A percentile compares a stretch with the other conserved stretches of the same genome.
These are phyloP conservation scores for Colletotrichum sp. DNA, from an alignment of 2,329 filamentous ascomycete genomes.

Conservation along the genomic window DNA sequence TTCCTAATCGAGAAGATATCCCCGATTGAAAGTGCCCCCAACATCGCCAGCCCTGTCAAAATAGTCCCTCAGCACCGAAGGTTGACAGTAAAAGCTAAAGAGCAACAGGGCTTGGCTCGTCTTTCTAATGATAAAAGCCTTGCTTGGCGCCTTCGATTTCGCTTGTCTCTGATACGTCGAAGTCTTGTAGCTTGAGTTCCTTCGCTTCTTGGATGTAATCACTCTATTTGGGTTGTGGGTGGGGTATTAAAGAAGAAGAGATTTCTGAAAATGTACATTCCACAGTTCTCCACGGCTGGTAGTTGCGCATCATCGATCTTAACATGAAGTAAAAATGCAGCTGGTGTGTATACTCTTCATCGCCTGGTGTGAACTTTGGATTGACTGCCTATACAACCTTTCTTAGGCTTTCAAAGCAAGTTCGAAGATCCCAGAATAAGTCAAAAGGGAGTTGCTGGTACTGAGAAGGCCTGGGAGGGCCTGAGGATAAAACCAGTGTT, in stretches of 20 bases:
- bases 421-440: not conserved
- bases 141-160: not conserved
- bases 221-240: not conserved
- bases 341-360: not conserved
- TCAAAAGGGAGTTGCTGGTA: not conserved
- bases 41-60: accelerated
- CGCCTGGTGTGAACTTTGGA: accelerated
- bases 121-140: not conserved
- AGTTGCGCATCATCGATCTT: not conserved
- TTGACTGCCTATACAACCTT: not conserved
- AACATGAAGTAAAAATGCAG: not conserved
- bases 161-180: not conserved
- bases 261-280: not conserved
- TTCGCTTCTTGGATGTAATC: not conserved
- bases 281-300: not conserved
- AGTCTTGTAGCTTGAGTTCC: not conserved
- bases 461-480: not conserved
- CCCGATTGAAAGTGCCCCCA: not conserved
- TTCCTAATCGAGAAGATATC: not conserved
- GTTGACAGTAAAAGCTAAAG: not conserved
- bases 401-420: not conserved
- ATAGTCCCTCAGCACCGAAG: not conserved
- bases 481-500: not conserved
- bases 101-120: not conserved
- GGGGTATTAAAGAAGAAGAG: not conserved